phyloP scores from a whole-genome alignment of 2,329 filamentous ascomycete genomes.

The Cercospora citrullina region DNA sequence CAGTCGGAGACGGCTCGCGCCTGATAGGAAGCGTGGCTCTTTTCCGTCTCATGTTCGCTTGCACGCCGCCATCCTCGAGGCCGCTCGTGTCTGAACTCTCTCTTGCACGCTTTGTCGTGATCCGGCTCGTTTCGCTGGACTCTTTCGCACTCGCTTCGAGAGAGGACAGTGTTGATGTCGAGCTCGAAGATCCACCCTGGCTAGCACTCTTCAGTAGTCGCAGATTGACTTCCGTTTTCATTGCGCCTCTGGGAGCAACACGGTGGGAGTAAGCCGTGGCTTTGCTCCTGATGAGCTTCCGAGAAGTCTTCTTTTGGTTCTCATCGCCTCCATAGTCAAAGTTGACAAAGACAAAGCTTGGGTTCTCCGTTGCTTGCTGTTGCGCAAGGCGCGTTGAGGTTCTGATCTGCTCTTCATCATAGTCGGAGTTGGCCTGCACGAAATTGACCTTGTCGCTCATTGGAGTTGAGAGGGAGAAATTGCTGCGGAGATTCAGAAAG shows the following conservation, averaged over 20 bases:
- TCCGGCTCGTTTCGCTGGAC: neutral
- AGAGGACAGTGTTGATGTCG: neutral
- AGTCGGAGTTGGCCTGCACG: slow-evolving; percentile 25
- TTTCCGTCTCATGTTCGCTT: slow-evolving; percentile 19
- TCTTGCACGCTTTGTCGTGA: slow-evolving; percentile 6
- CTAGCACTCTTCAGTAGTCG: slow-evolving; percentile 8
- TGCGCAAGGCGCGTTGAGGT: slow-evolving; percentile 15
- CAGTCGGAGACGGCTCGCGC: slow-evolving; percentile 8
- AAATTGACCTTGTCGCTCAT: slow-evolving; percentile 21
- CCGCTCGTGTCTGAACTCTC: slow-evolving; percentile 8
- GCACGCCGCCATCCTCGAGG: neutral
- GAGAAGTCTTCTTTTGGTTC: slow-evolving; percentile 18
- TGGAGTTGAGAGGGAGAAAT: neutral
- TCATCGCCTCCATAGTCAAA: slow-evolving; percentile 18
- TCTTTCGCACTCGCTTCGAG: neutral
- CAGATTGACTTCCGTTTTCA: slow-evolving; percentile 19
- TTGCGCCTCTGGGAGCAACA: slow-evolving; percentile 20
- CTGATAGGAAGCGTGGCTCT: neutral
- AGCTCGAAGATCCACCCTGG: slow-evolving; percentile 10
- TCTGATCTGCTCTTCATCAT: slow-evolving; percentile 22
- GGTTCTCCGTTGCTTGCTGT: slow-evolving; percentile 16
- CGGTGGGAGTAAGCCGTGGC: slow-evolving; percentile 27
- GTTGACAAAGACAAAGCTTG: slow-evolving; percentile 27
- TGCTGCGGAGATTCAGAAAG: neutral
- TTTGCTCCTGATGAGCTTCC: slow-evolving; percentile 25